Conservation (phyloP, 192 early-diverging fungal species). For the Backusella tarrabulga region DNA sequence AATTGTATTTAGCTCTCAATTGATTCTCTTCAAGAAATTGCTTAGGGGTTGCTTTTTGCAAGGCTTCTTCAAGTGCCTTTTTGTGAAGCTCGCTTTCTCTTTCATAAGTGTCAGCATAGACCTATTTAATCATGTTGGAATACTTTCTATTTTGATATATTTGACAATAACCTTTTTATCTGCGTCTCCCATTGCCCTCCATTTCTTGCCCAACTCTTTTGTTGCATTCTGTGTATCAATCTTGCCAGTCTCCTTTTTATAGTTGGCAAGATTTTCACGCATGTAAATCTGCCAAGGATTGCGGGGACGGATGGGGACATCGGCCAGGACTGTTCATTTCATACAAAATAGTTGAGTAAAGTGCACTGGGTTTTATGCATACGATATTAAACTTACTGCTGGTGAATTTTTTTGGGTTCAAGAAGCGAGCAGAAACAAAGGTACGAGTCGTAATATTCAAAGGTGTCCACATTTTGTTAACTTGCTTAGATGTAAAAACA, state of each 20-base stretch:
- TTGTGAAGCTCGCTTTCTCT: background rate
- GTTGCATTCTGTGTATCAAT: background rate
- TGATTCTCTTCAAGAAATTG: slow-evolving; percentile 29
- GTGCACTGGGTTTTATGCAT: too few relatives aligned
- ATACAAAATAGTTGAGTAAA: background rate
- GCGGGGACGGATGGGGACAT: slow-evolving; percentile 26
- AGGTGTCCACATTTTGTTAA: background rate
- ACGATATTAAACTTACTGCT: slow-evolving; percentile 17
- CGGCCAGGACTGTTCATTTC: slow-evolving; percentile 13
- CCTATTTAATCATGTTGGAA: background rate
- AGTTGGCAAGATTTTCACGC: slow-evolving; percentile 4
- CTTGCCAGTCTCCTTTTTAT: slow-evolving; percentile 10
- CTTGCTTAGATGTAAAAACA: background rate
- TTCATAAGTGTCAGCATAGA: slow-evolving; percentile 5
- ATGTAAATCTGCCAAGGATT: slow-evolving; percentile 34
- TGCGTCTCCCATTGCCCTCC: slow-evolving; percentile 16
- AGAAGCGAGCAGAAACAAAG: background rate
- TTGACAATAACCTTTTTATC: slow-evolving; percentile 23
- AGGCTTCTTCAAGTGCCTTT: background rate
- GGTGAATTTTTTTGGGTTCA: slow-evolving; percentile 24
- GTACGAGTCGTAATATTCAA: background rate
- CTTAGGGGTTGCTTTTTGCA: slow-evolving; percentile 24
- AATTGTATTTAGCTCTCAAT: slow-evolving; percentile 22
- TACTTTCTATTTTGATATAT: background rate
- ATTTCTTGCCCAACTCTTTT: slow-evolving; percentile 6